Evolutionary conservation across 1,284 basidiomycete species (phyloP), one percentile per base, ranked within the genome.

Genomic region (Boletus sp.): DNA sequence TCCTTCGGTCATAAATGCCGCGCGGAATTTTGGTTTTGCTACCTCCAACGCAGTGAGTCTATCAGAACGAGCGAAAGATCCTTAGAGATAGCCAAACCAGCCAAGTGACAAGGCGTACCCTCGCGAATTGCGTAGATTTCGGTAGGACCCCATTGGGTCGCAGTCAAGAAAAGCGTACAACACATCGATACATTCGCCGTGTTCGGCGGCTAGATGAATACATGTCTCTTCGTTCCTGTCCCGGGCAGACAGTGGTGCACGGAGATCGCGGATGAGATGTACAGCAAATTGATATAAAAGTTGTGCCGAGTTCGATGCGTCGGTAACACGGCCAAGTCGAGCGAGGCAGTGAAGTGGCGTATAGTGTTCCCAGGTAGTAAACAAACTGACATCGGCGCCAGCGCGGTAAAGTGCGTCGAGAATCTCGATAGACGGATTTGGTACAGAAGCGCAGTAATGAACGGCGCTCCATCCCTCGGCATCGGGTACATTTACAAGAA

Each of bases 151-250:
- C 8, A 79, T 81, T 0, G 76, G 74, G 70, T 91, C 90, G 64
- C 83, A 87, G 52, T 87, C 82, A 47, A 91, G 78, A 62, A 91
- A 77, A 48, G 87, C 81, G 56, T 79, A 76, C 44, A 91, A 74
- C 25, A 91, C 73, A 58, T 87, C 85, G 27, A 84, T 74, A 72
- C 80, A 88, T 60, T 90, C 87, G 16, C 96, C 97, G 62, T 91
- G 89, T 67, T 95, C 90, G 9, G 97, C 96, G 25, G 96, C 96
- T 57, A 98, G 82, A 78, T 98, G 96, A 64, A 98, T 87, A 66
- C 95, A 96, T 51, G 93, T 97, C 69, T 98, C 90, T 49, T 94
- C 92, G 60, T 94, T 84, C 56, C 84, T 87, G 76, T 98, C 95
- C 38, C 79, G 75, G 21, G 88, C 87, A 28, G 82, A 79, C 47